phyloP scores from a whole-genome alignment of 805 yeast genomes.

The Maudiozyma barnettii region DNA sequence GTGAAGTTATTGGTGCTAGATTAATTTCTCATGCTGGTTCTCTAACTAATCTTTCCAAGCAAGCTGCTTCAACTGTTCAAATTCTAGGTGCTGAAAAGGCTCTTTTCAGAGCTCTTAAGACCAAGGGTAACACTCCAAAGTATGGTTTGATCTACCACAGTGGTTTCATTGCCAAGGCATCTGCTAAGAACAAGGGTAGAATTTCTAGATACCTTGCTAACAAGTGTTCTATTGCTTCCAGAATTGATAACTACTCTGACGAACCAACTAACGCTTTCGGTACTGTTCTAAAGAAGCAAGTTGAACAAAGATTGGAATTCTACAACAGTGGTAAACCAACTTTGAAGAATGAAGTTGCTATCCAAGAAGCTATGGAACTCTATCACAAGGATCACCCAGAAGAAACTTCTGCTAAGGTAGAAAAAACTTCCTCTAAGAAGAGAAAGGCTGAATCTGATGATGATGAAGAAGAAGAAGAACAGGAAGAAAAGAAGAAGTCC shows the following conservation, averaged over 20 bases:
- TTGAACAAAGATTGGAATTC: constrained; percentile 92
- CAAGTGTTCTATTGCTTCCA: constrained; percentile 97
- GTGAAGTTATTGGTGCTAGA: constrained; percentile 98
- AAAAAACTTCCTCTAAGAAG: constrained; percentile 19
- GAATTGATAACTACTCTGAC: constrained; percentile 96
- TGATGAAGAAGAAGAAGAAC: constrained; percentile 23
- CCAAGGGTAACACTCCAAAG: constrained; percentile 94
- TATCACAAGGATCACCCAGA: constrained; percentile 41
- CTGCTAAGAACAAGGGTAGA: constrained; percentile 97
- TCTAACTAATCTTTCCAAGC: constrained; percentile 88
- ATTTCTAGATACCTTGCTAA: constrained; percentile 96
- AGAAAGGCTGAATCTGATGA: constrained; percentile 30
- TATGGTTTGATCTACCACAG: constrained; percentile 94
- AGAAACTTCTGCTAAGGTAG: constrained; percentile 26
- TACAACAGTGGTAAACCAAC: constrained; percentile 96
- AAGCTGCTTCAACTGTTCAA: constrained; percentile 98
- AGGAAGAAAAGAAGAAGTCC: constrained; percentile 30
- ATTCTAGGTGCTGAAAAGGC: constrained; percentile 97
- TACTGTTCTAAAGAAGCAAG: constrained; percentile 85
- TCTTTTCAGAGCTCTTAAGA: constrained; percentile 88
- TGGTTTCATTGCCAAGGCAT: constrained; percentile 86
- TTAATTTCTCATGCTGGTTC: constrained; percentile 98
- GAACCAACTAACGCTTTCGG: constrained; percentile 89
- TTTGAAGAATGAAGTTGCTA: constrained; percentile 91
- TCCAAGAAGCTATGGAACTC: constrained; percentile 79